phyloP scores from a whole-genome alignment of 2,329 filamentous ascomycete genomes.

The Chrysoporthe austroafricana region DNA sequence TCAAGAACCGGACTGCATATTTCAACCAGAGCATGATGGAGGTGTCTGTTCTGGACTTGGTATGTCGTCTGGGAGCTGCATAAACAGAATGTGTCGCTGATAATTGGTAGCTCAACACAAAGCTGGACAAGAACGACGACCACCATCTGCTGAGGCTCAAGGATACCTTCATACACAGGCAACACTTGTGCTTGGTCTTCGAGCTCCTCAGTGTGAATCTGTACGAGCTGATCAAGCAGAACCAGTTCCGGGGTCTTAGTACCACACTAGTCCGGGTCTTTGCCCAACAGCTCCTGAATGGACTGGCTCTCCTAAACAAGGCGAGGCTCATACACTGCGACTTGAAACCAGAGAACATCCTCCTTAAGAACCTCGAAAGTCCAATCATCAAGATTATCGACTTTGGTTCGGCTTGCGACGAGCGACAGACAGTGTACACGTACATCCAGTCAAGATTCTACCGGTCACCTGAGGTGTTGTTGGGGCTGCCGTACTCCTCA shows the following conservation, averaged over 20 bases:
- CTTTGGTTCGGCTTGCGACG: constrained; percentile 97
- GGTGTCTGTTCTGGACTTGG: constrained; percentile 93
- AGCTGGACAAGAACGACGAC: constrained; percentile 98
- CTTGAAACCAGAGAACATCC: constrained; percentile 95
- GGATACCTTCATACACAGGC: constrained; percentile 96
- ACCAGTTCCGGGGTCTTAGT: constrained; percentile 95
- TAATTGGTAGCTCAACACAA: constrained; percentile 80
- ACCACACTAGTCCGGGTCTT: constrained; percentile 97
- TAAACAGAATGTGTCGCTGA: constrained; percentile 15
- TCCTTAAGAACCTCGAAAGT: constrained; percentile 96
- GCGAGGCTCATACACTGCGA: constrained; percentile 97
- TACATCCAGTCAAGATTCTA: constrained; percentile 99
- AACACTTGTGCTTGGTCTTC: constrained; percentile 95
- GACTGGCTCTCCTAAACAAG: constrained; percentile 90
- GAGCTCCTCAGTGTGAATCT: constrained; percentile 96
- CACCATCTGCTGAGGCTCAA: constrained; percentile 93
- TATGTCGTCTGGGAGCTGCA: constrained; percentile 46
- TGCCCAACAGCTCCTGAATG: constrained; percentile 93
- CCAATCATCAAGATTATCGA: constrained; percentile 99
- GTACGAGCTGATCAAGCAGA: constrained; percentile 99
- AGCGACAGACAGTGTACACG: constrained; percentile 97
- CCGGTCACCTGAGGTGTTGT: constrained; percentile 89
- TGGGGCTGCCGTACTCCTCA: constrained; percentile 96
- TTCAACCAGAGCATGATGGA: constrained; percentile 99
- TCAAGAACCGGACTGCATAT: constrained; percentile 98